phyloP scores from a whole-genome alignment of 208 protist genomes.

The Balamuthia mandrillaris region DNA sequence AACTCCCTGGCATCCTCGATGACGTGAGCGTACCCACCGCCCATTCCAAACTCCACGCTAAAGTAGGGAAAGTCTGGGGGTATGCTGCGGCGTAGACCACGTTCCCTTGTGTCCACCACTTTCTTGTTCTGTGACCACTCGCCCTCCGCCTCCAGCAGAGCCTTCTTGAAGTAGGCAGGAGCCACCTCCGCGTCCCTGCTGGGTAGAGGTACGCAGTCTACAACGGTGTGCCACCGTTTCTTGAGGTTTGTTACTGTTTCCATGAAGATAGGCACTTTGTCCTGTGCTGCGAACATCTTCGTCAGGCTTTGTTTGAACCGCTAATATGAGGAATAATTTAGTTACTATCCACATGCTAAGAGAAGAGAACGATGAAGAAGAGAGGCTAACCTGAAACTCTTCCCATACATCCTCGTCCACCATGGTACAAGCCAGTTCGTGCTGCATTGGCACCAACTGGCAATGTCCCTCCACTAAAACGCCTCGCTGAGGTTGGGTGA shows the following conservation, averaged over 20 bases:
- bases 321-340: too few relatives aligned
- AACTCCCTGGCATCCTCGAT: conserved; percentile 53
- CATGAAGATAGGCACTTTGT: conserved; percentile 42
- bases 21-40: conserved; percentile 42
- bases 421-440: too few relatives aligned
- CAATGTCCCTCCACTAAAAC: background rate
- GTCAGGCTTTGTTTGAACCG: conserved; percentile 15
- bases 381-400: too few relatives aligned
- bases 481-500: background rate
- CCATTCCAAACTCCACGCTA: conserved; percentile 49
- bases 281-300: conserved; percentile 30
- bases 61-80: conserved; percentile 60
- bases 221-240: conserved; percentile 11
- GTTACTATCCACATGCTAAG: too few relatives aligned
- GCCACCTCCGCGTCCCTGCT: conserved; percentile 15
- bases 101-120: conserved; percentile 41
- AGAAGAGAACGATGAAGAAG: too few relatives aligned
- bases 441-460: conserved; percentile 35
- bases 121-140: conserved; percentile 42
- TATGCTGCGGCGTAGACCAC: background rate
- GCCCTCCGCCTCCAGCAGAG: conserved; percentile 18
- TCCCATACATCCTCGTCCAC: too few relatives aligned
- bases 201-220: conserved; percentile 37
- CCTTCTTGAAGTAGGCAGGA: conserved; percentile 58
- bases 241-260: conserved; percentile 46